These are phyloP conservation scores for Funneliformis caledonium DNA, from an alignment of 371 early-diverging fungal species.

Conservation along the genomic window DNA sequence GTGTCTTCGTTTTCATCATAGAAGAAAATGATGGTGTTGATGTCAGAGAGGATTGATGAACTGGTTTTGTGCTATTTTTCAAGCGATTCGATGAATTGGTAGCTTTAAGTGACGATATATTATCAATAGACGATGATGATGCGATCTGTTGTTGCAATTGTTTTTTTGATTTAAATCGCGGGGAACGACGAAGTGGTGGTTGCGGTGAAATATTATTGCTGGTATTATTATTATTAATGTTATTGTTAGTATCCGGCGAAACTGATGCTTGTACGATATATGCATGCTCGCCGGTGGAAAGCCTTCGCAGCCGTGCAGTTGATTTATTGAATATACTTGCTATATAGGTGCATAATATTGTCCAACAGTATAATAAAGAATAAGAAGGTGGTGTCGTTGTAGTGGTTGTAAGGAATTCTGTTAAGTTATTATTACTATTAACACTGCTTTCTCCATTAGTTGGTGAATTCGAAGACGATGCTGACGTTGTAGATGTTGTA, in stretches of 20 bases:
- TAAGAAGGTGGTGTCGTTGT: slow-evolving; percentile 29
- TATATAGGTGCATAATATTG: slow-evolving; percentile 30
- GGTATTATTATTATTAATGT: slow-evolving; percentile 12
- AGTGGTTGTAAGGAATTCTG: slow-evolving; percentile 12
- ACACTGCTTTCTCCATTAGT: neutral
- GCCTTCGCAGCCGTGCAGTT: slow-evolving; percentile 23
- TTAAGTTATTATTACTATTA: slow-evolving; percentile 15
- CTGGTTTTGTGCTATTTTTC: slow-evolving; percentile 11
- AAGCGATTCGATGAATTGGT: slow-evolving; percentile 6
- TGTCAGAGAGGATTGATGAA: slow-evolving; percentile 12
- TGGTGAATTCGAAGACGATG: slow-evolving; percentile 24
- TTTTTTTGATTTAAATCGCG: slow-evolving; percentile 22
- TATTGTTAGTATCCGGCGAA: slow-evolving; percentile 12
- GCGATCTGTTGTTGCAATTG: slow-evolving; percentile 29
- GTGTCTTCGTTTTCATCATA: slow-evolving; percentile 66
- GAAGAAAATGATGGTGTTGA: slow-evolving; percentile 17
- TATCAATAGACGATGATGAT: slow-evolving; percentile 21
- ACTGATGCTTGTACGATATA: slow-evolving; percentile 16
- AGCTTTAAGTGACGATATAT: neutral
- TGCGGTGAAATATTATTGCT: slow-evolving; percentile 14
- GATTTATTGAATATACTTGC: slow-evolving; percentile 32
- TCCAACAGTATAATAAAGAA: slow-evolving; percentile 35
- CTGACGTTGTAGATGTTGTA: slow-evolving; percentile 3
- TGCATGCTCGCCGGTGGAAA: slow-evolving; percentile 22
- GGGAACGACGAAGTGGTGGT: slow-evolving; percentile 27